These are phyloP conservation scores for Fraxinus platypoda DNA, from an alignment of 305 asterid species.

Conservation along the genomic window DNA sequence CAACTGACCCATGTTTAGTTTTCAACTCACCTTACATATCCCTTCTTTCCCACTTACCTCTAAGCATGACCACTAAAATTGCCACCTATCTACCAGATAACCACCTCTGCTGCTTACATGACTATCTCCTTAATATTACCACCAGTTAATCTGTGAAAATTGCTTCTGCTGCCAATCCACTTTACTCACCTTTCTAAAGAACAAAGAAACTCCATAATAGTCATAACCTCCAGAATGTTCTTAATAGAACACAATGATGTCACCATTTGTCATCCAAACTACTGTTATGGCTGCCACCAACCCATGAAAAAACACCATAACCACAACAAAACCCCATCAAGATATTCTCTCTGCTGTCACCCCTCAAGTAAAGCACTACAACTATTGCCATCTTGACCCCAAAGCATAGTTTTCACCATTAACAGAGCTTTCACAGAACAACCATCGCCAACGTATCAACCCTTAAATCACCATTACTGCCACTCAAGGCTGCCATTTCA, in stretches of 20 bases:
- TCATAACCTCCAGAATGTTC: neutral
- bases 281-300: neutral
- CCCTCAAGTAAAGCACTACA: constrained; percentile 8
- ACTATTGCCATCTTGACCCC: constrained; percentile 4
- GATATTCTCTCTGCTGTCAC: neutral
- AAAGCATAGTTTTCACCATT: neutral
- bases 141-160: neutral
- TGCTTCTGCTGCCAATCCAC: neutral
- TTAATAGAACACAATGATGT: neutral
- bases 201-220: neutral
- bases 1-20: neutral
- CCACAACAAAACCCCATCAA: neutral
- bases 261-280: neutral
- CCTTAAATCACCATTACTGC: constrained; percentile 1
- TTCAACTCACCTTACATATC: neutral
- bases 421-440: constrained; percentile 9
- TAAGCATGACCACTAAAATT: neutral
- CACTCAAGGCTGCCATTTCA: neutral
- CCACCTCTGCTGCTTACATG: neutral
- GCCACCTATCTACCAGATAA: neutral
- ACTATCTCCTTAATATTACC: neutral
- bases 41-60: neutral
- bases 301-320: neutral
- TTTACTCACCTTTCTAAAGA: neutral
- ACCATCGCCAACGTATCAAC: constrained; percentile 1